A percentile compares a stretch with the other conserved stretches of the same genome.
phyloP scores from a whole-genome alignment of 352 stramenopile species.

The Phytophthora agathidicida region DNA sequence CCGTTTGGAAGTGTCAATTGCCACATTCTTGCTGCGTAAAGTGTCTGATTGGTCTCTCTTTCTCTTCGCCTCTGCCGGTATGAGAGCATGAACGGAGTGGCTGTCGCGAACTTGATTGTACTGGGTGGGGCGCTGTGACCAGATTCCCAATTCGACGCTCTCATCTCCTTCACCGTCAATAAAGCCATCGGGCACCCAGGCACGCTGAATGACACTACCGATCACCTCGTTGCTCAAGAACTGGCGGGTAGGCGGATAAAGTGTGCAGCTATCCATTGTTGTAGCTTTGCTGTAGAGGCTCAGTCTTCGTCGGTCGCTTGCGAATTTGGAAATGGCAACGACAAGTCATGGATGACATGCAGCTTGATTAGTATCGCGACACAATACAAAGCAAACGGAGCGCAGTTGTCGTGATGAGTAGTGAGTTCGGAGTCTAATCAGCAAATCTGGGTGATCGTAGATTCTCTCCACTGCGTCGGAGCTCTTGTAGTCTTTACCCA shows the following conservation, averaged over 20 bases:
- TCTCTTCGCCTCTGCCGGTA: too few species aligned
- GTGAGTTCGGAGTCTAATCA: too few species aligned
- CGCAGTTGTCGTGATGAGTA: too few species aligned
- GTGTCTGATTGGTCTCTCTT: not conserved
- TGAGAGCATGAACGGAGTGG: too few species aligned
- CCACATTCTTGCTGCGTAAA: not conserved
- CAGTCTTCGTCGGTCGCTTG: too few species aligned
- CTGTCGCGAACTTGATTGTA: too few species aligned
- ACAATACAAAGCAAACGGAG: not conserved
- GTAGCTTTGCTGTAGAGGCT: not conserved
- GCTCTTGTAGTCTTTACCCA: too few species aligned
- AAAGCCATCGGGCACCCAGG: not conserved
- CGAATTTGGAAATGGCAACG: constrained; percentile 3
- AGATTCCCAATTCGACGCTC: not conserved
- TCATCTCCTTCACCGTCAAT: not conserved
- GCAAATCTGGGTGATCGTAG: too few species aligned
- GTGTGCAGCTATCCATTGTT: constrained; percentile 8
- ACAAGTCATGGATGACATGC: not conserved
- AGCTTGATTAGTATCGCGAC: not conserved
- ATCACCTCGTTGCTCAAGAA: constrained; percentile 11
- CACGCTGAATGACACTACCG: constrained; percentile 4
- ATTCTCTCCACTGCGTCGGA: too few species aligned
- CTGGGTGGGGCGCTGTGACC: not conserved
- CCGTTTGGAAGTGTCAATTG: not conserved
- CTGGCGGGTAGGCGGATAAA: constrained; percentile 3